These are phyloP conservation scores for Polysphondylium violaceum DNA, from an alignment of 78 protist species.

Conservation along the genomic window DNA sequence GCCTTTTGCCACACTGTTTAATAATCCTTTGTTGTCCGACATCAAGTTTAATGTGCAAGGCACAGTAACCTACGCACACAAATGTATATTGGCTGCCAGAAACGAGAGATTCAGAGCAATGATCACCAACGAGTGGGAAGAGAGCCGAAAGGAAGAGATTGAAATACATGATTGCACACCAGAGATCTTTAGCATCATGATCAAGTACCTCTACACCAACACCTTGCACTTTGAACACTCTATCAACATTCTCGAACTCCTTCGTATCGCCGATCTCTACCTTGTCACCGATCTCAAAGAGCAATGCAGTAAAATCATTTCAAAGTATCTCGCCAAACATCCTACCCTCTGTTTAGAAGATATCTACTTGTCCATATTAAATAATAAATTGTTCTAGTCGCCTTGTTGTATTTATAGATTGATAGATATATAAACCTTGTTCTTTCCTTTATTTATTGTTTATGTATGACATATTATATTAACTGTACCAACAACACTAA, in stretches of 20 bases:
- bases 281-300: slow-evolving; percentile 28
- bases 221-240: not conserved
- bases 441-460: too few relatives aligned
- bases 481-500: too few relatives aligned
- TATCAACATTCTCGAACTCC: slow-evolving; percentile 33
- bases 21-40: slow-evolving; percentile 35
- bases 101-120: slow-evolving; percentile 57
- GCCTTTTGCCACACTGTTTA: not conserved
- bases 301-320: slow-evolving; percentile 3
- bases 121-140: slow-evolving; percentile 51
- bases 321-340: not conserved
- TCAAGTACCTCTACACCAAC: slow-evolving; percentile 20
- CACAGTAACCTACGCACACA: slow-evolving; percentile 29
- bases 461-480: too few relatives aligned
- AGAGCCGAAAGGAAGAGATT: slow-evolving; percentile 16
- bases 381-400: too few relatives aligned
- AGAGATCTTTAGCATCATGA: slow-evolving; percentile 6
- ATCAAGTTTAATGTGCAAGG: slow-evolving; percentile 28
- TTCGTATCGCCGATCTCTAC: slow-evolving; percentile 41
- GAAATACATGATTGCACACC: not conserved
- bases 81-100: slow-evolving; percentile 47
- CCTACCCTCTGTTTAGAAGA: too few relatives aligned
- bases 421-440: too few relatives aligned
- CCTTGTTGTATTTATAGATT: too few relatives aligned
- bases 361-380: too few relatives aligned